Evolutionary conservation across 2,329 filamentous ascomycete species (phyloP).

Genomic region (Hortaea werneckii): DNA sequence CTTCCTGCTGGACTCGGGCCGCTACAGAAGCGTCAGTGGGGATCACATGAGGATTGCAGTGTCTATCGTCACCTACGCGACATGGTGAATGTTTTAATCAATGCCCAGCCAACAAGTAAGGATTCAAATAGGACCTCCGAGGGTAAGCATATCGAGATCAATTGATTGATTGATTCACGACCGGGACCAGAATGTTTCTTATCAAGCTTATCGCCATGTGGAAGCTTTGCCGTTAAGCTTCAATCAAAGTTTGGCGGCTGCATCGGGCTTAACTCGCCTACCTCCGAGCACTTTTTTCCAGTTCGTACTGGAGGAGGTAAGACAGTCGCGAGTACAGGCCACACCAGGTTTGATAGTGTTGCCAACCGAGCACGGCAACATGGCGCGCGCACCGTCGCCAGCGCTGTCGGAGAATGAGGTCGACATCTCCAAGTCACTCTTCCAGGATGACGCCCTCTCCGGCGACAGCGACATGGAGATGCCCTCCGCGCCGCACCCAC

Average conservation of each 20-base stretch:
- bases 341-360: not conserved
- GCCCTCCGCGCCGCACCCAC: not conserved
- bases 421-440: conserved; percentile 71
- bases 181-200: no score
- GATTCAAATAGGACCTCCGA: no score
- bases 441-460: conserved; percentile 49
- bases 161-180: no score
- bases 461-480: conserved; percentile 32
- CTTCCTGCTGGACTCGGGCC: conserved; percentile 12
- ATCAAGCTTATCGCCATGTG: not conserved
- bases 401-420: conserved; percentile 80
- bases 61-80: no score
- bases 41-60: no score
- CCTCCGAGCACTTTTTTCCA: not conserved
- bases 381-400: conserved; percentile 68
- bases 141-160: no score
- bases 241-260: not conserved
- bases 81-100: no score
- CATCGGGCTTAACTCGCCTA: not conserved
- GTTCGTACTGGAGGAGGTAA: not conserved
- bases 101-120: no score
- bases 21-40: conserved; percentile 2
- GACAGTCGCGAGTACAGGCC: not conserved
- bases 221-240: not conserved
- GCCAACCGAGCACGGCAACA: conserved; percentile 28